Percentiles rank a stretch among this genome's conserved stretches.
These are phyloP conservation scores for Rhizomucor pusillus DNA, from an alignment of 371 early-diverging fungal genomes.

Conservation along the genomic window DNA sequence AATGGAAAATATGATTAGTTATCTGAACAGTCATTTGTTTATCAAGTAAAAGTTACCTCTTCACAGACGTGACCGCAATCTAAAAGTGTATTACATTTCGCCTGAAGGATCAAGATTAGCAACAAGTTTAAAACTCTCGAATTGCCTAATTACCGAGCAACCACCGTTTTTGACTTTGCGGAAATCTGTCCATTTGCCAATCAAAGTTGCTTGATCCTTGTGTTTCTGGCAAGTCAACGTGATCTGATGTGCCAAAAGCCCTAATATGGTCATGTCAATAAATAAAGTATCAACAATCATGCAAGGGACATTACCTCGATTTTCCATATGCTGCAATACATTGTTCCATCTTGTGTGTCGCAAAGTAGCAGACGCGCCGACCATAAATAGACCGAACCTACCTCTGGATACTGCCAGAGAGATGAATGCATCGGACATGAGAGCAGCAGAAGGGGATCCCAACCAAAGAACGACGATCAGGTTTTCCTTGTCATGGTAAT, in stretches of 20 bases:
- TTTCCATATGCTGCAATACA: constrained; percentile 26
- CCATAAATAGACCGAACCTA: constrained; percentile 33
- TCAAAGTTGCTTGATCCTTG: constrained; percentile 1
- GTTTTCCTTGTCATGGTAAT: constrained; percentile 23
- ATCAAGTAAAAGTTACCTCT: constrained; percentile 16
- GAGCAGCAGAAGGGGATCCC: constrained; percentile 17
- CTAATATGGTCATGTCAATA: background rate
- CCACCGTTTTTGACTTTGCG: constrained; percentile 33
- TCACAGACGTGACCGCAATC: constrained; percentile 38
- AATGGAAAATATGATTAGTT: background rate
- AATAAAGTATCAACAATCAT: too few species aligned
- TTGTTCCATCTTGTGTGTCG: constrained; percentile 18
- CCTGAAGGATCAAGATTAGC: background rate
- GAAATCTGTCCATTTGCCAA: constrained; percentile 26
- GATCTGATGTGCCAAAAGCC: constrained; percentile 5
- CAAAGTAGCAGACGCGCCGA: constrained; percentile 21
- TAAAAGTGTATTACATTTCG: constrained; percentile 26
- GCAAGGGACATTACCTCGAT: constrained; percentile 7
- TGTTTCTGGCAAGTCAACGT: constrained; percentile 17
- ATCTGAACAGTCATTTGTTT: background rate
- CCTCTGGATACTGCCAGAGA: constrained; percentile 34
- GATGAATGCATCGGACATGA: constrained; percentile 13
- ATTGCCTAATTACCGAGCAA: constrained; percentile 16
- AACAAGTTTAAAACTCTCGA: background rate
- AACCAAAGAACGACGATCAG: constrained; percentile 25